Conservation (phyloP, 371 early-diverging fungal genomes). For the Parasitella parasitica region DNA sequence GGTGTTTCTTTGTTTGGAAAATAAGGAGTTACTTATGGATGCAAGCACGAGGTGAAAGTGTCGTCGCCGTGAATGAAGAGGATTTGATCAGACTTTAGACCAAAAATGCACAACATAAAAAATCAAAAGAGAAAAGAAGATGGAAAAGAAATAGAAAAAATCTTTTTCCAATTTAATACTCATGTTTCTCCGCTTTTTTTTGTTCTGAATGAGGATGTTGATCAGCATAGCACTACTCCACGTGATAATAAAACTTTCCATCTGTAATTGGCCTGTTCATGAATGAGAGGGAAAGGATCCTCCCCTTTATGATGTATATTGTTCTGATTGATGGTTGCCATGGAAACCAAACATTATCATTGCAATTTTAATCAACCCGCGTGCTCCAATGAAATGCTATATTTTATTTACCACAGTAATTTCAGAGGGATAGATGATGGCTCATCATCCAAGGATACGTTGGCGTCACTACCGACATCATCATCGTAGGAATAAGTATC, state of each 20-base stretch:
- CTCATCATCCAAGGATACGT: not conserved
- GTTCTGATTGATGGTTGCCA: no score
- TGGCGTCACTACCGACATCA: not conserved
- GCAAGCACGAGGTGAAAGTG: slow-evolving; percentile 9
- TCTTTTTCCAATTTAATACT: not conserved
- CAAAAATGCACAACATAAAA: slow-evolving; percentile 27
- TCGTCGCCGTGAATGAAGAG: slow-evolving; percentile 10
- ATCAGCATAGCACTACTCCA: not conserved
- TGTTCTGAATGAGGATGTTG: no score
- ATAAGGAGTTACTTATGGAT: slow-evolving; percentile 14
- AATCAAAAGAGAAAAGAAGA: slow-evolving; percentile 6
- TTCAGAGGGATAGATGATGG: slow-evolving; percentile 15
- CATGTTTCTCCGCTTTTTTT: slow-evolving; percentile 1
- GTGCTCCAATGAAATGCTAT: slow-evolving; percentile 1
- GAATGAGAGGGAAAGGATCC: not conserved
- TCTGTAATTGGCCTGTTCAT: not conserved
- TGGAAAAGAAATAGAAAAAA: not conserved
- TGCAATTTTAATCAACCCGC: not conserved
- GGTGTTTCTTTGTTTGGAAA: not conserved
- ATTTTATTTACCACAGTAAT: slow-evolving; percentile 21
- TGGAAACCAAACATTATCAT: no score
- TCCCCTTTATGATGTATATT: not conserved
- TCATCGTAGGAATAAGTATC: not conserved
- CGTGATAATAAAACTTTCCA: not conserved
- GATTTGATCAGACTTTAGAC: slow-evolving; percentile 22